Evolutionary conservation across 768 basidiomycete species (phyloP).

Genomic region (Russula sp.): DNA sequence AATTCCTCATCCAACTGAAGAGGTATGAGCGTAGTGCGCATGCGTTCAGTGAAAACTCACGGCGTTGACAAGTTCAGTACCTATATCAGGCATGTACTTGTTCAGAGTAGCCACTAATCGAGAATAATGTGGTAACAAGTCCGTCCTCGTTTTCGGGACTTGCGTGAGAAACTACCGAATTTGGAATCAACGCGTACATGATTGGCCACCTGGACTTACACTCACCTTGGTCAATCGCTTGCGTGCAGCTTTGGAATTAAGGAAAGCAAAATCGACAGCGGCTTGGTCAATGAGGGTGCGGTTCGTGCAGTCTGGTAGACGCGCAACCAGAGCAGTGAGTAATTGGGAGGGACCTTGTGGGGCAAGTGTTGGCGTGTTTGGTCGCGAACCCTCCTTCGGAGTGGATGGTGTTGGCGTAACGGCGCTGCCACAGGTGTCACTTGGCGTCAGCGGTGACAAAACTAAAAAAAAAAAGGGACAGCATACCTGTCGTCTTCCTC

Average conservation of each 20-base stretch:
- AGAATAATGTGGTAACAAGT: conserved; percentile 91
- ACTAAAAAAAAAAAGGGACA: conserved; percentile 29
- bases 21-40: conserved; percentile 10
- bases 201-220: background rate
- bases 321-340: conserved; percentile 83
- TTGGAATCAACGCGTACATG: background rate
- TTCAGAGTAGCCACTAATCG: conserved; percentile 84
- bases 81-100: conserved; percentile 92
- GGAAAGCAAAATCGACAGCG: conserved; percentile 91
- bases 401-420: conserved; percentile 68
- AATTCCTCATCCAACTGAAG: conserved; percentile 93
- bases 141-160: conserved; percentile 83
- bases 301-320: conserved; percentile 93
- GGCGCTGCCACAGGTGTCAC: conserved; percentile 32
- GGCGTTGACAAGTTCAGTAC: conserved; percentile 71
- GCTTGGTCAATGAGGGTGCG: conserved; percentile 86
- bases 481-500: conserved; percentile 34
- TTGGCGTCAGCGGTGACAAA: background rate
- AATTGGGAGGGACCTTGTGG: conserved; percentile 92
- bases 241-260: conserved; percentile 95
- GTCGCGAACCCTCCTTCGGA: conserved; percentile 52
- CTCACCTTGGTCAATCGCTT: conserved; percentile 84
- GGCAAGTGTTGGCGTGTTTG: conserved; percentile 63
- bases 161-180: conserved; percentile 66
- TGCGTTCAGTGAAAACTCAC: conserved; percentile 45